Base-by-base conservation (phyloP, 177 flowering plant species). In the Tripterygium wilfordii region DNA sequence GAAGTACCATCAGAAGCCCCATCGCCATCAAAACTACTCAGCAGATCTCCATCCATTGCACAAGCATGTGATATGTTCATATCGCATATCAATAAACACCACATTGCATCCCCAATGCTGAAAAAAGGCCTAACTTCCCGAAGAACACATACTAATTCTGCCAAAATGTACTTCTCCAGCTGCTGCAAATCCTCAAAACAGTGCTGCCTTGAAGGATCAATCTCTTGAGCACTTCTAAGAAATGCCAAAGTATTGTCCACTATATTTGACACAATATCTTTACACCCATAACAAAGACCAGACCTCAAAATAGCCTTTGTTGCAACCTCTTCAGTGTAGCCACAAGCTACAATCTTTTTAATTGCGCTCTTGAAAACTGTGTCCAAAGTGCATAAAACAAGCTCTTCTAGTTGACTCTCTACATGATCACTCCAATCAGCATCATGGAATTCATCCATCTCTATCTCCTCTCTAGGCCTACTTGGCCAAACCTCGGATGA, bases 11-110 rank as follows among this genome's bases (percentile, higher is more conserved):
- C 56, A 7, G 42, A 30, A 35, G 27, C 15, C 15, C 43, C 59
- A 16, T 45, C 21, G n/a, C 36, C 1, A 25, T 20, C 5, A 9
- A 42, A 10, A 19, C 14, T 28, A 45, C 37, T 30, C 21, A 37
- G n/a, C 14, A 28, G 16, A 28, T 59, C 49, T 23, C 29, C 57
- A 29, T 62, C 63, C 35, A 18, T 14, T 12, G 6, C 36, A 50
- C 69, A 67, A 1, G 71, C 67, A 12, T 31, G 56, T 28, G 35
- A 31, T 2, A 74, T 28, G 43, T 67, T 54, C 46, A 70, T 2
- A 49, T 74, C 76, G 54, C 62, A 49, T 2, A 74, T 42, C 24
- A 68, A 48, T 32, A 74, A 39, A 20, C 45, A 40, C 73, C 76
- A 74, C 76, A 74, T 64, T 19, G 74, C 76, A 38, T 70, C 76